Percentiles rank a stretch among this genome's conserved stretches.
phyloP scores from a whole-genome alignment of 2,329 filamentous ascomycete genomes.

The Penicillium sp. region DNA sequence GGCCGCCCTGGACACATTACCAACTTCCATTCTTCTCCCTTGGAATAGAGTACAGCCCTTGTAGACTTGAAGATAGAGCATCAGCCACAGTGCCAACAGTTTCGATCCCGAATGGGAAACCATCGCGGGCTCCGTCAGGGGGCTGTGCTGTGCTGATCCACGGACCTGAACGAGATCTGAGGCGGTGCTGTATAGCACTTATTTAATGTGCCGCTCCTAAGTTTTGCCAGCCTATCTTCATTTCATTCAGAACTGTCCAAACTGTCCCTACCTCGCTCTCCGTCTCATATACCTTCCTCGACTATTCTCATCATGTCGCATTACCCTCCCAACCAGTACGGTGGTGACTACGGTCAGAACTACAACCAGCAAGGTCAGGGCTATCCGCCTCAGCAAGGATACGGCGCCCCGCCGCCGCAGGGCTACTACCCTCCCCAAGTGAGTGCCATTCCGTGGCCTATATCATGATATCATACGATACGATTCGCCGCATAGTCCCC shows the following conservation, averaged over 20 bases:
- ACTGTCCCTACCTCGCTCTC: background rate
- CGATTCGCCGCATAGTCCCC: background rate
- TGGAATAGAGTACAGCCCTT: background rate
- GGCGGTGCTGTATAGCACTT: conserved; percentile 20
- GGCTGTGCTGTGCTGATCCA: conserved; percentile 13
- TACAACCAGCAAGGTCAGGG: conserved; percentile 16
- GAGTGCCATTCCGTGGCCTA: conserved; percentile 7
- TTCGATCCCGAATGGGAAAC: background rate
- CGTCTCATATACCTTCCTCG: background rate
- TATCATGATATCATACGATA: background rate
- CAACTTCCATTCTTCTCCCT: background rate
- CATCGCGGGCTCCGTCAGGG: background rate
- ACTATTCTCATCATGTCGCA: conserved; percentile 16
- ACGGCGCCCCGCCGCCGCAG: conserved; percentile 22
- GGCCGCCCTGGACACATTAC: background rate
- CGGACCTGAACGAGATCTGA: conserved; percentile 4
- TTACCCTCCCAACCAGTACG: conserved; percentile 26
- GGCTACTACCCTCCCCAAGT: conserved; percentile 29
- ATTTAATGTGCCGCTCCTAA: background rate
- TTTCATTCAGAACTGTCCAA: background rate
- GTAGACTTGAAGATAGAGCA: background rate
- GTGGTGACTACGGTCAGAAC: conserved; percentile 20
- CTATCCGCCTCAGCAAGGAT: conserved; percentile 20
- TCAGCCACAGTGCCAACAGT: background rate
- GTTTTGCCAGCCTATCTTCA: background rate